Conservation (phyloP, 345 rosid genomes). For the Euphorbia lathyris region DNA sequence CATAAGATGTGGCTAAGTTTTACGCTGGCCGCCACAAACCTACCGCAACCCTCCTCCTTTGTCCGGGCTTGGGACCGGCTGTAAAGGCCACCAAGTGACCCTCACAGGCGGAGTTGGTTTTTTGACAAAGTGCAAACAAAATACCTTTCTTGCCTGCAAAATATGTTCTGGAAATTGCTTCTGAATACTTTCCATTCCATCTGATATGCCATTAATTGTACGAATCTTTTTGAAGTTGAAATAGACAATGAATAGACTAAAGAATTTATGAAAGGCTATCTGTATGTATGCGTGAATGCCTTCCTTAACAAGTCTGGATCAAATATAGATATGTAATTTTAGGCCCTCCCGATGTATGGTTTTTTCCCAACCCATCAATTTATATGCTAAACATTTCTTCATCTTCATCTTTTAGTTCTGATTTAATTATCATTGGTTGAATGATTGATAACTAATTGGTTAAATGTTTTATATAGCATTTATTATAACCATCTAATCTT, state of each 20-base stretch:
- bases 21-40: no score
- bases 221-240: not conserved
- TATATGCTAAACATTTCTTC: not conserved
- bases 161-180: not conserved
- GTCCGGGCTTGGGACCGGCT: no score
- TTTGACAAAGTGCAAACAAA: no score
- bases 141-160: not conserved
- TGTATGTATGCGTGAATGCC: no score
- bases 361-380: not conserved
- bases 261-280: not conserved
- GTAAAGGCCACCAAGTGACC: no score
- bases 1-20: no score
- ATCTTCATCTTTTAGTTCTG: not conserved
- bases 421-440: not conserved
- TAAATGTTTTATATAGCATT: not conserved
- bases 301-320: no score
- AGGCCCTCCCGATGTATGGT: not conserved
- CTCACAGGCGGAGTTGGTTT: no score
- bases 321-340: not conserved
- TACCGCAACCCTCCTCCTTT: no score
- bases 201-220: not conserved
- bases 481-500: not conserved
- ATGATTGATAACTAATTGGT: not conserved
- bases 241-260: no score
- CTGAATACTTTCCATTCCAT: no score